Base-by-base conservation (phyloP, 2,329 filamentous ascomycete genomes). In the Bertia moriformis region DNA sequence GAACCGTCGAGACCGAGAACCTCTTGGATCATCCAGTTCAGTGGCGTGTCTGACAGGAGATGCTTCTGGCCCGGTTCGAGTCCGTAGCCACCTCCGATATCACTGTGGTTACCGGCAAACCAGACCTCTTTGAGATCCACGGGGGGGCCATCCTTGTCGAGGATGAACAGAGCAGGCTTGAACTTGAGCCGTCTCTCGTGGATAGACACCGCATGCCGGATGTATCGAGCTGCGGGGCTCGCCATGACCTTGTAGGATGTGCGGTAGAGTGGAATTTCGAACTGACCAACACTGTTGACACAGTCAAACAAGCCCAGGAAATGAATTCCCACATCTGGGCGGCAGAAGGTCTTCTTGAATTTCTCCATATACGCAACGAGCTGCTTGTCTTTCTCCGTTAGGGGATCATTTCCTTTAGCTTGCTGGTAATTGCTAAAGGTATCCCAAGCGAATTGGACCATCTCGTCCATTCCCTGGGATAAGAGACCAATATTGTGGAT, bases 401-500 rank as follows among this genome's bases (percentile, higher is more conserved):
- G 48, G 18, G 50, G 48, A 37, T 49, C 51, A 12, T 50, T 52
- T 37, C 55, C 50, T 19, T 50, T 46, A 4, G 49, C 55, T 4
- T 47, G 44, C 43, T 69, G 63, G 63, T 65, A 71, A 44, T 67
- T 64, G 18, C 63, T 57, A 43, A 71, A 72, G 0, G 66, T 69
- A 50, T 69, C 74, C 70, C 72, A 78, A 2, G 71, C 73, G 48
- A 78, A 78, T 13, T 66, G 61, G 40, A 69, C 63, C 61, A 78
- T 66, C 44, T 77, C 73, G 46, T 78, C 69, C 42, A 79, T 79
- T 18, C 73, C 71, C 15, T 65, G 64, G 38, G 66, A 67, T 4
- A 78, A 59, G 3, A 78, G 55, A 12, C 74, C 73, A 30, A 78
- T 66, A 44, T 71, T 67, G 46, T 77, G 70, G 7, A 78, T 58